phyloP scores from a whole-genome alignment of 495 filamentous ascomycete genomes.

The Halenospora varia region DNA sequence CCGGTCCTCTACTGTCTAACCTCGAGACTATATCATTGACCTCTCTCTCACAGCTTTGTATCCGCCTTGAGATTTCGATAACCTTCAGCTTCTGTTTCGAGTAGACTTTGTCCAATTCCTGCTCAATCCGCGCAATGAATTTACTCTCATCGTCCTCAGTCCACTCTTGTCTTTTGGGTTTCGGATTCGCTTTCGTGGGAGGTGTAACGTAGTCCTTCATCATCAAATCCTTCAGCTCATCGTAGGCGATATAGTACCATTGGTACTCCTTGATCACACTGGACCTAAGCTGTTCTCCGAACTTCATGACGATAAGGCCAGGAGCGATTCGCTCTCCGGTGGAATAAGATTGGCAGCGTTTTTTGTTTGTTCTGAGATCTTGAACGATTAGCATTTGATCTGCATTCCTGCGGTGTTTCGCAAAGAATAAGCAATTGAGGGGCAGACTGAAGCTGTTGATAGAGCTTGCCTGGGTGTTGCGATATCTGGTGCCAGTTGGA shows the following conservation, averaged over 20 bases:
- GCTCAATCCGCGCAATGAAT: slow-evolving; percentile 83
- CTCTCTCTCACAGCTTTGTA: slow-evolving; percentile 79
- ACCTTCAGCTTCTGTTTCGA: slow-evolving; percentile 95
- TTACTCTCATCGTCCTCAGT: slow-evolving; percentile 85
- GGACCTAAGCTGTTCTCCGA: slow-evolving; percentile 91
- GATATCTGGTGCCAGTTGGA: too few species aligned
- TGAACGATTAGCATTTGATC: slow-evolving; percentile 43
- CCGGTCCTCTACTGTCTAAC: slow-evolving; percentile 52
- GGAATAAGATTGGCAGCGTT: slow-evolving; percentile 27
- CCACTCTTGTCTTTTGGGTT: slow-evolving; percentile 66
- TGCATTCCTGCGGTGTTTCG: not conserved
- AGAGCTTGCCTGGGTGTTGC: not conserved
- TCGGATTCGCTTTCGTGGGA: slow-evolving; percentile 39
- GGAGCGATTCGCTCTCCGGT: slow-evolving; percentile 26
- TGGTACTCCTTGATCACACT: slow-evolving; percentile 93
- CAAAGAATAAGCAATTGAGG: not conserved
- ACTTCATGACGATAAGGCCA: slow-evolving; percentile 59
- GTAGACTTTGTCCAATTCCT: slow-evolving; percentile 93
- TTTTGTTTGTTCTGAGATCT: slow-evolving; percentile 38
- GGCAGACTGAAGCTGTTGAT: not conserved
- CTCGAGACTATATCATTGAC: slow-evolving; percentile 80
- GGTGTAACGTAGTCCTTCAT: slow-evolving; percentile 64
- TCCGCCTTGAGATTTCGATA: slow-evolving; percentile 86
- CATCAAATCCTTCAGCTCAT: slow-evolving; percentile 83
- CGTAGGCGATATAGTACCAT: slow-evolving; percentile 97